phyloP scores from a whole-genome alignment of 441 rosid species.

The Viola pubescens region DNA sequence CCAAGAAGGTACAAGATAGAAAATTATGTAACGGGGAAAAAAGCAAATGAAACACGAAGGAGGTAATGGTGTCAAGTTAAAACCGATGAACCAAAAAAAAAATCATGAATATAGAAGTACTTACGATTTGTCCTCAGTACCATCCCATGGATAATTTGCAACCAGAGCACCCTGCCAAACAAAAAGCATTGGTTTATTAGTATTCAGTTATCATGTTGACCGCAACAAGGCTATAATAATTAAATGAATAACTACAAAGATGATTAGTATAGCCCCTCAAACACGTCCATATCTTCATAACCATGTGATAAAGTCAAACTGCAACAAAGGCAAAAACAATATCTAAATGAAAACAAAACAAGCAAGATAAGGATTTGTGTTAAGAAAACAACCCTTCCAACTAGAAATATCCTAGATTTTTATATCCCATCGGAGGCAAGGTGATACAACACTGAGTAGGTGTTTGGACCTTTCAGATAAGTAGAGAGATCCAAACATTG shows the following conservation, averaged over 20 bases:
- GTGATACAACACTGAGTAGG: too few relatives aligned
- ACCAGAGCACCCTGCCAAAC: slow-evolving; percentile 85
- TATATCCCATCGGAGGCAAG: too few relatives aligned
- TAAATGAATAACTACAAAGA: background rate
- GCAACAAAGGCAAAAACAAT: background rate
- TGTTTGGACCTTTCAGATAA: too few relatives aligned
- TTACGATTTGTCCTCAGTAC: slow-evolving; percentile 70
- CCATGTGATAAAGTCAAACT: background rate
- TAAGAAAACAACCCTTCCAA: too few relatives aligned
- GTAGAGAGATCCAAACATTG: too few relatives aligned
- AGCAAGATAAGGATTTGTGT: too few relatives aligned
- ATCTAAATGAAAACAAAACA: background rate
- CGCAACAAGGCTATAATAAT: too few relatives aligned
- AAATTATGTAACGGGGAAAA: background rate
- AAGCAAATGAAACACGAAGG: background rate
- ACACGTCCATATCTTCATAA: slow-evolving; percentile 1
- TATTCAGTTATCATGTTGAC: background rate
- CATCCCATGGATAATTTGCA: slow-evolving; percentile 99
- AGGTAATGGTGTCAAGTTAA: background rate
- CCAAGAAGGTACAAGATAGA: background rate
- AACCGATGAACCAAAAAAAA: background rate
- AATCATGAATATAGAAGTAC: background rate
- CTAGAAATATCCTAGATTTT: too few relatives aligned
- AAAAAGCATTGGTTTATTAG: slow-evolving; percentile 9
- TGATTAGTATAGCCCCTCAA: background rate